Base-by-base conservation (phyloP, 129 eudicot species). In the Cynara cardunculus region DNA sequence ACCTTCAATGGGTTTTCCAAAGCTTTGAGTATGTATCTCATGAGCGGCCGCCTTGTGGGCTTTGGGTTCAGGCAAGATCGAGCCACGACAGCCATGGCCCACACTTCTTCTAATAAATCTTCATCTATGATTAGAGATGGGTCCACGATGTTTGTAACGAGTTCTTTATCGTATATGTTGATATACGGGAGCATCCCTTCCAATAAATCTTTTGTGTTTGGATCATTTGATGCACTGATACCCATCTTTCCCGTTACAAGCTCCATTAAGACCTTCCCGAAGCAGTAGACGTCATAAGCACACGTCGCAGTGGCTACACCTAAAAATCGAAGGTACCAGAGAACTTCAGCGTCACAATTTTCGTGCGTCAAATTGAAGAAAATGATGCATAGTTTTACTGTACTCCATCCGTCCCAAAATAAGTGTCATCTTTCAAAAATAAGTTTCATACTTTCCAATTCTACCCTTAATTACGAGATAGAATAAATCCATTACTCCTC, bases 51-150 rank as follows among this genome's bases (percentile, higher is more conserved):
- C 67, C 93, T 89, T 31, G 91, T 26, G 13, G 98, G 96, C 83
- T 87, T 90, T 11, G 97, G 96, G 73, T 94, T 94, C 19, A 94
- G 93, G 80, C 98, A 94, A 56, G 98, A 91, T 72, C 92, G 82
- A 10, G 98, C 97, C 71, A 94, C 96, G 24, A 94, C 86, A 2
- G 98, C 97, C 97, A 91, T 94, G 25, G 98, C 98, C 98, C 97
- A 94, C 39, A 94, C 98, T 80, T 94, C 98, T 80, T 94, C 97
- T 25, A 94, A 79, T 24, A 94, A 81, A 84, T 94, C 97, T 66
- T 94, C 98, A 14, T 91, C 98, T 62, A 90, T 86, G 39, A 94
- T 88, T 75, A 94, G 81, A 56, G 96, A 87, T 0, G 97, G 97
- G 87, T 94, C 98, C 68, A 96, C 82, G 24, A 96, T 93, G 80